Base-by-base conservation (phyloP, 768 basidiomycete species). In the Chalciporus pseudorubinellus region DNA sequence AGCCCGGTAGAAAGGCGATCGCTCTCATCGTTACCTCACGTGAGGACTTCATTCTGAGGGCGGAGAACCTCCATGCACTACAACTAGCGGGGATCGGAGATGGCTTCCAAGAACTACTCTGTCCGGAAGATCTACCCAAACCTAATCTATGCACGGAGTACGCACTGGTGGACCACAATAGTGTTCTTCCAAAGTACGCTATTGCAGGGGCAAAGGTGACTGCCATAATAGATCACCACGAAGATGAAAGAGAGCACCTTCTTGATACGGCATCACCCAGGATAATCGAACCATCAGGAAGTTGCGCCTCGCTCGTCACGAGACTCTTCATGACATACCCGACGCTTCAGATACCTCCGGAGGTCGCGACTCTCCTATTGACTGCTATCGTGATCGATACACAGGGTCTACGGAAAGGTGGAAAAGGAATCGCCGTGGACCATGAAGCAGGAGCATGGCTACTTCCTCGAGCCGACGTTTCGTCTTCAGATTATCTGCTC, bases 101-200 rank as follows among this genome's bases (percentile, higher is more conserved):
- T 2, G 72, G 79, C 28, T 67, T 72, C 22, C 71, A 76, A 10
- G 75, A 84, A 50, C 74, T 95, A 3, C 75, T 95, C 24, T 85
- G 83, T 51, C 66, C 85, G 18, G 80, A 81, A 50, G 90, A 95
- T 58, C 50, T 93, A n/a, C 71, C 79, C 0, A 57, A 66, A 8
- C 59, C 74, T n/a, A 54, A 55, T 24, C 22, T 40, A 5, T 81
- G 80, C 6, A 74, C 75, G 14, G 74, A 70, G 6, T 91, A 91
- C 61, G 89, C 83, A 0, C 77, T 99, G 16, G 92, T 98, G 39
- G 97, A 99, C 68, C 95, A 98, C 69, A 99, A 98, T 63, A 74
- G 75, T 7, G 77, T 97, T 19, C 70, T 67, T 22, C 59, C 72
- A 1, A 60, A 61, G 33, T 87, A 81, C 63, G 56, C 69, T 2